Conservation (phyloP, 2,329 filamentous ascomycete species). For the Clonostachys solani region DNA sequence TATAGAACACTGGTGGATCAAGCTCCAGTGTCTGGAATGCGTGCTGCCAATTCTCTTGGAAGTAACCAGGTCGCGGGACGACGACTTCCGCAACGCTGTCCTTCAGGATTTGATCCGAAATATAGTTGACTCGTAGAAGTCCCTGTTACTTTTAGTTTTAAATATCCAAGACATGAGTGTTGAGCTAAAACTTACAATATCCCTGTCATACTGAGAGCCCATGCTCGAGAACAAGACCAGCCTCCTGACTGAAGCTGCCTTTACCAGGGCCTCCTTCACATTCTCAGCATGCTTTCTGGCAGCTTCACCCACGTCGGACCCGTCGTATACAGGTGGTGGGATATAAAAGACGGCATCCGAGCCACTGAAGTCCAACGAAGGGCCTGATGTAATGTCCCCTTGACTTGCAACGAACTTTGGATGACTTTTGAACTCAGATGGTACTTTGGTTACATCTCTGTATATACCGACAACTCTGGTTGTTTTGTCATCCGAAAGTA, state of each 20-base stretch:
- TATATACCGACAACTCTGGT: slow-evolving; percentile 20
- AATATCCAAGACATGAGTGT: neutral
- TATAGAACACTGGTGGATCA: slow-evolving; percentile 16
- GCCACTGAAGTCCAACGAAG: slow-evolving; percentile 15
- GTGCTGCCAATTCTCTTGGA: slow-evolving; percentile 11
- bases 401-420: slow-evolving; percentile 18
- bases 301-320: slow-evolving; percentile 13
- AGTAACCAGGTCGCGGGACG: slow-evolving; percentile 9
- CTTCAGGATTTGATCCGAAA: slow-evolving; percentile 12
- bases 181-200: slow-evolving; percentile 14
- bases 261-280: slow-evolving; percentile 12
- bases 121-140: slow-evolving; percentile 12
- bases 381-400: slow-evolving; percentile 18
- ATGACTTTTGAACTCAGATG: slow-evolving; percentile 16
- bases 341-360: slow-evolving; percentile 25
- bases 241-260: slow-evolving; percentile 6
- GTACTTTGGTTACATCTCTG: slow-evolving; percentile 17
- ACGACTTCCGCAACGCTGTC: slow-evolving; percentile 11
- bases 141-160: slow-evolving; percentile 10
- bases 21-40: slow-evolving; percentile 10
- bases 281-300: slow-evolving; percentile 13
- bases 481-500: slow-evolving; percentile 11
- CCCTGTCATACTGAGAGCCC: slow-evolving; percentile 18
- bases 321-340: slow-evolving; percentile 20
- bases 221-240: slow-evolving; percentile 19